A percentile compares a stretch with the other conserved stretches of the same genome.
These are phyloP conservation scores for Fusarium albidum DNA, from an alignment of 2,329 filamentous ascomycete species.

Conservation along the genomic window DNA sequence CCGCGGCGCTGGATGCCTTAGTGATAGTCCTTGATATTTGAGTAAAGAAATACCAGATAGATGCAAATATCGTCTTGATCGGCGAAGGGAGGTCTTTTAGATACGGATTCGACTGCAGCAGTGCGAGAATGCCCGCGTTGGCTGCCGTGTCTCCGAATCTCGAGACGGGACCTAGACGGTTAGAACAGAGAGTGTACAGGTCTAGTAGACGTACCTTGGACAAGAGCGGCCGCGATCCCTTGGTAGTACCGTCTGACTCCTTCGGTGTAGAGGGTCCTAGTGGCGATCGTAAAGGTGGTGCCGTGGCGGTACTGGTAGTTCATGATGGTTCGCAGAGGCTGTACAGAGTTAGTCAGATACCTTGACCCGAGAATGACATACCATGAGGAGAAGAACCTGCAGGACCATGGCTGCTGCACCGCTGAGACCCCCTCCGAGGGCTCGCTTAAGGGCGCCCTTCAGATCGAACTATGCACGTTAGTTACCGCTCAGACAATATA, in stretches of 20 bases:
- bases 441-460: slow-evolving; percentile 51
- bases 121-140: slow-evolving; percentile 57
- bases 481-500: fast-evolving
- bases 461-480: slow-evolving; percentile 51
- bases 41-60: slow-evolving; percentile 45
- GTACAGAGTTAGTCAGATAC: not conserved
- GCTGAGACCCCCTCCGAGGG: slow-evolving; percentile 55
- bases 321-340: slow-evolving; percentile 60
- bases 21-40: no score
- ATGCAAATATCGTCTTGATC: slow-evolving; percentile 56
- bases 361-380: slow-evolving; percentile 29
- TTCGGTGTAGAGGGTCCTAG: slow-evolving; percentile 50
- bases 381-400: slow-evolving; percentile 58
- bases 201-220: slow-evolving; percentile 48
- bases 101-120: slow-evolving; percentile 56
- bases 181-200: fast-evolving
- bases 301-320: slow-evolving; percentile 61
- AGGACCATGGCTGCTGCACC: slow-evolving; percentile 58
- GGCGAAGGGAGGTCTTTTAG: slow-evolving; percentile 52
- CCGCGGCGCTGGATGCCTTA: slow-evolving; percentile 50
- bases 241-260: slow-evolving; percentile 56
- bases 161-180: slow-evolving; percentile 49
- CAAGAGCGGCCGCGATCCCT: slow-evolving; percentile 53
- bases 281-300: slow-evolving; percentile 50
- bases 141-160: slow-evolving; percentile 59